Evolutionary conservation across 164 flowering plant species (phyloP), one percentile per base, ranked within the genome.

Genomic region (Cinnamomum micranthum): DNA sequence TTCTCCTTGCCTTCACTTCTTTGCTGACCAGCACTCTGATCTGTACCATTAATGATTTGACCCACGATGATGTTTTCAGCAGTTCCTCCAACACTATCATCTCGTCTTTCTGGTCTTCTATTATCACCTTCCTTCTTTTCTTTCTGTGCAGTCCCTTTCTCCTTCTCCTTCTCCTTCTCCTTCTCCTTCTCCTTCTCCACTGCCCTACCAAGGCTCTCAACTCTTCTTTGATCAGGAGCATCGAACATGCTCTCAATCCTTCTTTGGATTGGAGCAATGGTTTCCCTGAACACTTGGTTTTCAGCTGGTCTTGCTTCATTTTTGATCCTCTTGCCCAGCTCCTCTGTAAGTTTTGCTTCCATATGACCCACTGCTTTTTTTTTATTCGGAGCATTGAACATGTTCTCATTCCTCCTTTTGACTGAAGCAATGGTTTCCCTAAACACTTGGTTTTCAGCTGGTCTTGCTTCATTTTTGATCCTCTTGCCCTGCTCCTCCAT

Each of bases 401-500:
- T 11, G 10, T 9, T 41, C 47, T 41, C 47, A 41, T 2, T 41
- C 47, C 47, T 41, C 47, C 47, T 41, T 41, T 41, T 11, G 47
- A 41, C 47, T 41, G 79, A 60, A 51, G 62, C 76, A 70, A 63
- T 55, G 81, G 73, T 51, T 51, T 77, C 82, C 74, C 84, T 81
- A 76, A 73, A 77, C 81, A 74, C 68, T 85, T 81, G 60, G 60
- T 15, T 86, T 62, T 74, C 83, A 28, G 73, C 55, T 22, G 81
- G 85, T 72, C 68, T 70, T 6, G 70, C 87, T 19, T 74, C 76
- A 68, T 74, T 50, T 67, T 51, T 74, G 66, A 74, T 35, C 65
- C 88, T 83, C 74, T 84, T 80, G 11, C 77, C 86, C 81, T 86
- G 78, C 74, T 85, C 92, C 81, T 79, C 75, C 75, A 81, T 79